Percentiles rank a stretch among this genome's conserved stretches.
These are phyloP conservation scores for Jasminum sambac DNA, from an alignment of 257 asterid genomes.

Conservation along the genomic window DNA sequence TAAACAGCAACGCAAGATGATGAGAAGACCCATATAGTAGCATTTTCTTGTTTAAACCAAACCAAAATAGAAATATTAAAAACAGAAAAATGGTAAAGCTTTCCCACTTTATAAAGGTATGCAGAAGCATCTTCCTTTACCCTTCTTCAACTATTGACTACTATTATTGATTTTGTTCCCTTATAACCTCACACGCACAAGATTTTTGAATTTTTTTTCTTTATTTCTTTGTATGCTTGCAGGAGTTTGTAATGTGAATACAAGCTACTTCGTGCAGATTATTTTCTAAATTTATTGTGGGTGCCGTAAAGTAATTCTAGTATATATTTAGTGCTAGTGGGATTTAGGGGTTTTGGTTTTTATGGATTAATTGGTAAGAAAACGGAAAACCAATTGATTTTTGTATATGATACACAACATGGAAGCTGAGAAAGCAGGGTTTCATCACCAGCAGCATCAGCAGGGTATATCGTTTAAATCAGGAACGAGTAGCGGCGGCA, in stretches of 20 bases:
- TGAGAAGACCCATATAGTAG: not conserved
- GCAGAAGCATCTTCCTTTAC: not conserved
- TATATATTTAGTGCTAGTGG: not conserved
- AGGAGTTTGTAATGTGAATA: slow-evolving; percentile 1
- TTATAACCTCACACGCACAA: not conserved
- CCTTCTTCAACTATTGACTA: slow-evolving; percentile 5
- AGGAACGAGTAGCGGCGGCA: slow-evolving; percentile 37
- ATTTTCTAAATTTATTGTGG: not conserved
- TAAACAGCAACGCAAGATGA: not conserved
- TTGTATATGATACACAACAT: slow-evolving; percentile 20
- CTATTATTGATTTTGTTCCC: not conserved
- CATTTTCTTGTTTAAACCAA: not conserved
- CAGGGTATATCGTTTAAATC: slow-evolving; percentile 48
- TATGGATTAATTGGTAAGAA: slow-evolving; percentile 2
- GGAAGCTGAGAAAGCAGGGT: slow-evolving; percentile 67
- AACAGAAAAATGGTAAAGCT: not conserved
- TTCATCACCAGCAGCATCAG: slow-evolving; percentile 37
- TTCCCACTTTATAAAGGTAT: slow-evolving; percentile 5
- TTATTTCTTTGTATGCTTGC: not conserved
- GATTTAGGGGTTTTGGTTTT: not conserved
- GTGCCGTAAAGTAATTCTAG: not conserved
- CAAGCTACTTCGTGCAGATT: not conserved
- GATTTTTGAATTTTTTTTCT: not conserved
- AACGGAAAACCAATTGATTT: not conserved
- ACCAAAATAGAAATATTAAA: not conserved